phyloP scores from a whole-genome alignment of 345 rosid genomes.

The Pugionium dolabratum region DNA sequence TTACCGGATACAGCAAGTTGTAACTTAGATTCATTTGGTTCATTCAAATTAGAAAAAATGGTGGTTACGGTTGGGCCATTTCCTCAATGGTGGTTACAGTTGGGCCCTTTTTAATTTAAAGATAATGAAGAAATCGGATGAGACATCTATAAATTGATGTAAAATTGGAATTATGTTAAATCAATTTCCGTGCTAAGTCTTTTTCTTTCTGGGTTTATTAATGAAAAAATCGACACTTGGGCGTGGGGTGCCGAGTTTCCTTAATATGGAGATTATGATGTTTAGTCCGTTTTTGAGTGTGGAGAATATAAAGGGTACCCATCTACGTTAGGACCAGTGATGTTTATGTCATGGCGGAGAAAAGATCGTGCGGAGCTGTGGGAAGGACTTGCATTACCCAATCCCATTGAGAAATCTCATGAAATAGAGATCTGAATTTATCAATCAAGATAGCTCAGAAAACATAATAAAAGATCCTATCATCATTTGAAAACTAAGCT shows the following conservation, averaged over 20 bases:
- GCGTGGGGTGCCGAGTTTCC: too few relatives aligned
- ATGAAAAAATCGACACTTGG: too few relatives aligned
- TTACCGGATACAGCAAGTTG: constrained; percentile 33
- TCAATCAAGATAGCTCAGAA: constrained; percentile 20
- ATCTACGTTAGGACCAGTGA: constrained; percentile 87
- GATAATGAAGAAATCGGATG: too few relatives aligned
- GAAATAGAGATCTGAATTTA: constrained; percentile 66
- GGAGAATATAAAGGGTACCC: constrained; percentile 64
- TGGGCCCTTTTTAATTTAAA: too few relatives aligned
- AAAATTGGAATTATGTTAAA: too few relatives aligned
- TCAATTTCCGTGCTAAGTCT: too few relatives aligned
- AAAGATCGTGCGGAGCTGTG: constrained; percentile 79
- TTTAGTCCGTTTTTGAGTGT: background rate
- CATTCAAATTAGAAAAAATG: background rate
- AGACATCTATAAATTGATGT: too few relatives aligned
- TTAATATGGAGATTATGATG: constrained; percentile 49
- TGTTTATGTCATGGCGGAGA: constrained; percentile 73
- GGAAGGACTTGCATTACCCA: constrained; percentile 69
- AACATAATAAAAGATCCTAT: background rate
- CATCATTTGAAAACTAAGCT: background rate
- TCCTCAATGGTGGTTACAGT: too few relatives aligned
- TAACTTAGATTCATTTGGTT: background rate
- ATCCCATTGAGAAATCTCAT: constrained; percentile 57
- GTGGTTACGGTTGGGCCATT: background rate
- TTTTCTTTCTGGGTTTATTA: too few relatives aligned